Evolutionary conservation across 257 asterid species (phyloP).

Genomic region (Gynochthodes officinalis): DNA sequence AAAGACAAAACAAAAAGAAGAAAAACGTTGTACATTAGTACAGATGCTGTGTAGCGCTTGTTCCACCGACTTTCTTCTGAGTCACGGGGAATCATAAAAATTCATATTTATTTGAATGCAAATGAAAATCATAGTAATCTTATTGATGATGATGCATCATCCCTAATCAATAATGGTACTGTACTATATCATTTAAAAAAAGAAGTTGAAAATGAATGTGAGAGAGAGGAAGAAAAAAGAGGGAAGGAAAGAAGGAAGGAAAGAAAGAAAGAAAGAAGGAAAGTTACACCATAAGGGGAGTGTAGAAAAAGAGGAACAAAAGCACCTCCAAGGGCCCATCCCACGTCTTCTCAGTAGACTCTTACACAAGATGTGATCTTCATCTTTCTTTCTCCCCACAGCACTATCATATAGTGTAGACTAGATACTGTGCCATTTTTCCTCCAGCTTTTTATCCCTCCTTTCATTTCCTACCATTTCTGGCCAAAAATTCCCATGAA

Average conservation of each 20-base stretch:
- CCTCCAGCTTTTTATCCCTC: constrained; percentile 26
- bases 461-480: constrained; percentile 14
- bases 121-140: constrained; percentile 16
- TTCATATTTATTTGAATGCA: constrained; percentile 13
- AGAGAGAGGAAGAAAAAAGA: constrained; percentile 17
- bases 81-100: constrained; percentile 41
- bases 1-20: background rate
- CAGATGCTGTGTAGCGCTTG: constrained; percentile 1
- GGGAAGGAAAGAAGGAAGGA: background rate
- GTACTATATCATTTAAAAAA: constrained; percentile 17
- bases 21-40: background rate
- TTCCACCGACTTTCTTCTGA: constrained; percentile 33
- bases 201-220: constrained; percentile 33
- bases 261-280: constrained; percentile 15
- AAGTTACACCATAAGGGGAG: constrained; percentile 7
- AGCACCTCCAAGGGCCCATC: constrained; percentile 62
- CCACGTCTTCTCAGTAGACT: constrained; percentile 62
- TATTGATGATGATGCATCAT: constrained; percentile 15
- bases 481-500: constrained; percentile 42
- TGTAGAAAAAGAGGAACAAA: constrained; percentile 44
- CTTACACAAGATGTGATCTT: constrained; percentile 36
- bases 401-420: constrained; percentile 18
- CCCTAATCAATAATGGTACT: background rate
- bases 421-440: constrained; percentile 13
- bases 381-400: constrained; percentile 36